Evolutionary conservation across 73 alveolate genomes (phyloP).

Genomic region (Paramecium sonneborni): DNA sequence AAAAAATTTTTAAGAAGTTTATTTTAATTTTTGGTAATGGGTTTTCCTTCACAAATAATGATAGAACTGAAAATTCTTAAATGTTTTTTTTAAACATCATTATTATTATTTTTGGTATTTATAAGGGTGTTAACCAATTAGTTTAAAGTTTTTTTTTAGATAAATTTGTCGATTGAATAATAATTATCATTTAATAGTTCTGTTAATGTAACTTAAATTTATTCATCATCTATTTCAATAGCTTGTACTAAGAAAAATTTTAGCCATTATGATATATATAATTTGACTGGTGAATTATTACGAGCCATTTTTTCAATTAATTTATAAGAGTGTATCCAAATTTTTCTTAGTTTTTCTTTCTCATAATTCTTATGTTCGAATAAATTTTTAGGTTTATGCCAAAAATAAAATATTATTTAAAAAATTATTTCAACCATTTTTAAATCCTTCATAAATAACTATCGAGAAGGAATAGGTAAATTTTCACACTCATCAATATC

Average conservation of each 20-base stretch:
- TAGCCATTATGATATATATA: slow-evolving; percentile 38
- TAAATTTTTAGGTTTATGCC: background rate
- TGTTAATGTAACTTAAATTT: background rate
- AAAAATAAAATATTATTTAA: background rate
- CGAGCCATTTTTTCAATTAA: slow-evolving; percentile 7
- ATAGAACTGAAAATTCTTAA: slow-evolving; percentile 15
- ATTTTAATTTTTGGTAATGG: background rate
- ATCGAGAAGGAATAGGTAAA: background rate
- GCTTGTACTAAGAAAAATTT: slow-evolving; percentile 6
- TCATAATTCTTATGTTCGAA: background rate
- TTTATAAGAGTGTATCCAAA: background rate
- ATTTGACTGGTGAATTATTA: background rate
- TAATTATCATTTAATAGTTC: slow-evolving; percentile 38
- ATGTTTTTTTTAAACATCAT: slow-evolving; percentile 3
- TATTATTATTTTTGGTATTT: too few species aligned
- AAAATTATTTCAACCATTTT: slow-evolving; percentile 6
- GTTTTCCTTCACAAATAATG: background rate
- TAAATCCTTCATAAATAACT: background rate
- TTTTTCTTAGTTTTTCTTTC: background rate
- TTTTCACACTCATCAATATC: background rate
- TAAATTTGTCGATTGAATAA: background rate
- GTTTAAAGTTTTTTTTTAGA: background rate
- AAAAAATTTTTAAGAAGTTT: background rate
- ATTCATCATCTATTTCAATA: background rate
- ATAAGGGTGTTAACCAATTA: background rate